Evolutionary conservation across 345 rosid genomes (phyloP), one percentile per base, ranked within the genome.

Genomic region (Moricandia arvensis): DNA sequence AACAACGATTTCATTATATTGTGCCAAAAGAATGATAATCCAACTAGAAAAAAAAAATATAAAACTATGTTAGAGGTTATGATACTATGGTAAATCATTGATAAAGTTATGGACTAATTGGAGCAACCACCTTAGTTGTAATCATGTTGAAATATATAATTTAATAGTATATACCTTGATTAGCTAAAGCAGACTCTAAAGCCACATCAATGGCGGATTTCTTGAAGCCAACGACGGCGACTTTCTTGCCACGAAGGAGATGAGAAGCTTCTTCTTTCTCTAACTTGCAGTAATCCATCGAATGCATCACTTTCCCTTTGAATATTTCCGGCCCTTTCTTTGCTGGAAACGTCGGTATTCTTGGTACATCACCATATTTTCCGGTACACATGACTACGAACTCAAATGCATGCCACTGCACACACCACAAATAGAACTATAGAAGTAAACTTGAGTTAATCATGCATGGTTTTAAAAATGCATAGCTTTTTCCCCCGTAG

Each of bases 181-280:
- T 93, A 15, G 93, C 93, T 73, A 82, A 69, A 13, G 96, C 94
- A 61, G 97, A 87, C 78, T 93, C 98, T 77, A 86, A 51, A 63
- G 98, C 97, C 75, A 93, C 84, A 86, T 93, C 98, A 15, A 93
- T 93, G 66, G 85, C 98, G 4, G 98, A 93, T 83, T 93, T 93
- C 71, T 84, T 93, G 85, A 63, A 93, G 64, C 98, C 98, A 17
- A 90, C 76, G 55, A 93, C 84, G 0, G 79, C 90, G 4, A 91
- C 91, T 66, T 88, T 91, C 68, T 86, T 93, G 38, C 85, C 88
- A 45, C 65, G 77, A 27, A 90, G 89, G 12, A 93, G 84, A 54
- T 79, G 67, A 61, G 80, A 47, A 65, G 96, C 83, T 27, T 82
- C 87, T 75, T 87, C 91, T 77, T 83, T 86, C 80, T 84, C 90